Conservation (phyloP, 2,329 filamentous ascomycete species). For the Venturia effusa region DNA sequence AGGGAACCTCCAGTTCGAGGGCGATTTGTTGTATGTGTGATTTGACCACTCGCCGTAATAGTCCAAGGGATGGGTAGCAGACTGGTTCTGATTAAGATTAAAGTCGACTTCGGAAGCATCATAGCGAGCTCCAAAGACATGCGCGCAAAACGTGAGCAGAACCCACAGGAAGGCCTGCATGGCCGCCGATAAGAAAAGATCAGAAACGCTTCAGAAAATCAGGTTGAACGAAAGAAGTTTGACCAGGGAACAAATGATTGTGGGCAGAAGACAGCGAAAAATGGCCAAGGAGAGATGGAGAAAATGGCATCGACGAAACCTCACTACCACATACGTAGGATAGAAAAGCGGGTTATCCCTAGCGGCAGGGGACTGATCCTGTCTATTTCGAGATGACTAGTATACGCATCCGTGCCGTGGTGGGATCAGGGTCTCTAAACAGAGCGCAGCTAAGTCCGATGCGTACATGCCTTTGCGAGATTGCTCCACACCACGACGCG, state of each 20-base stretch:
- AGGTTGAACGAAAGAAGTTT: background rate
- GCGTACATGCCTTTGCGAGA: background rate
- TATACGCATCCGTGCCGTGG: background rate
- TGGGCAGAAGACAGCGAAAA: background rate
- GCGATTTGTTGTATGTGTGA: slow-evolving; percentile 41
- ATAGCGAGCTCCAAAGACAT: background rate
- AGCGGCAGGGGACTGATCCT: background rate
- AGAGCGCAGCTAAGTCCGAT: background rate
- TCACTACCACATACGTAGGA: background rate
- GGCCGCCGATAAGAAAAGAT: slow-evolving; percentile 1
- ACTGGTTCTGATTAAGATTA: slow-evolving; percentile 49
- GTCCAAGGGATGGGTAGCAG: slow-evolving; percentile 41
- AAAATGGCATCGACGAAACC: background rate
- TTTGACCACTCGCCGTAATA: slow-evolving; percentile 42
- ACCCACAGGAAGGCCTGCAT: slow-evolving; percentile 1
- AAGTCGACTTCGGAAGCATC: slow-evolving; percentile 33
- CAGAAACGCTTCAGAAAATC: background rate
- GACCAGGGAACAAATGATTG: background rate
- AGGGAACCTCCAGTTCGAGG: slow-evolving; percentile 51
- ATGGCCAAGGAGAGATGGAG: background rate
- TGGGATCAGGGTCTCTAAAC: background rate
- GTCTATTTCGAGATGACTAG: slow-evolving; percentile 4
- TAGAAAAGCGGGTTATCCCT: background rate
- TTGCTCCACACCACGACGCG: background rate
- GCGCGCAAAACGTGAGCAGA: background rate